A percentile compares a stretch with the other conserved stretches of the same genome.
phyloP scores from a whole-genome alignment of 352 stramenopile species.

The Globisporangium canariense region DNA sequence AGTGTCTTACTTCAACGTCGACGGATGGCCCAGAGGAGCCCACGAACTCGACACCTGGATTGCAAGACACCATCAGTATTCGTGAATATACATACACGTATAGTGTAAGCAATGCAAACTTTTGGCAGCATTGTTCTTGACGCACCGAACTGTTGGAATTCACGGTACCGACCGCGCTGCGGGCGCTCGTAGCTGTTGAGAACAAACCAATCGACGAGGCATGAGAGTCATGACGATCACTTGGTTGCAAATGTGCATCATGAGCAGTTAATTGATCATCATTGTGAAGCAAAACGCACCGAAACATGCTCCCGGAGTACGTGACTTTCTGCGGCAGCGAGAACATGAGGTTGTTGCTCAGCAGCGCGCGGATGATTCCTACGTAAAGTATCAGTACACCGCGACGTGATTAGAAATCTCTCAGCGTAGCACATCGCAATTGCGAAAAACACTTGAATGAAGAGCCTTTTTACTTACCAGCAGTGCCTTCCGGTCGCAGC shows the following conservation, averaged over 20 bases:
- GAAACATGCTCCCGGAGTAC: constrained; percentile 86
- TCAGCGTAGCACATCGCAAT: too few relatives aligned
- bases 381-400: not conserved
- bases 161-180: constrained; percentile 79
- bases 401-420: not conserved
- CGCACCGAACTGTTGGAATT: constrained; percentile 87
- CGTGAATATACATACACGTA: constrained; percentile 8
- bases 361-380: constrained; percentile 74
- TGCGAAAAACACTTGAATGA: too few relatives aligned
- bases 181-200: constrained; percentile 76
- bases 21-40: constrained; percentile 72
- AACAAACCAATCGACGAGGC: too few relatives aligned
- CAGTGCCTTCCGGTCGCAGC: constrained; percentile 80
- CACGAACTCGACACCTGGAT: constrained; percentile 70
- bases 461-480: constrained; percentile 23
- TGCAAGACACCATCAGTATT: not conserved
- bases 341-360: constrained; percentile 76
- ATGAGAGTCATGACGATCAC: too few relatives aligned
- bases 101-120: not conserved
- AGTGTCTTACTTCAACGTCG: constrained; percentile 60
- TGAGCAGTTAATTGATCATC: not conserved
- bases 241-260: not conserved
- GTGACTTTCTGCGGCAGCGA: constrained; percentile 78
- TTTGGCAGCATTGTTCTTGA: not conserved
- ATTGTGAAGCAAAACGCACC: constrained; percentile 29